phyloP scores from a whole-genome alignment of 2,329 filamentous ascomycete species.

The Stachybotrys chlorohalonatus region DNA sequence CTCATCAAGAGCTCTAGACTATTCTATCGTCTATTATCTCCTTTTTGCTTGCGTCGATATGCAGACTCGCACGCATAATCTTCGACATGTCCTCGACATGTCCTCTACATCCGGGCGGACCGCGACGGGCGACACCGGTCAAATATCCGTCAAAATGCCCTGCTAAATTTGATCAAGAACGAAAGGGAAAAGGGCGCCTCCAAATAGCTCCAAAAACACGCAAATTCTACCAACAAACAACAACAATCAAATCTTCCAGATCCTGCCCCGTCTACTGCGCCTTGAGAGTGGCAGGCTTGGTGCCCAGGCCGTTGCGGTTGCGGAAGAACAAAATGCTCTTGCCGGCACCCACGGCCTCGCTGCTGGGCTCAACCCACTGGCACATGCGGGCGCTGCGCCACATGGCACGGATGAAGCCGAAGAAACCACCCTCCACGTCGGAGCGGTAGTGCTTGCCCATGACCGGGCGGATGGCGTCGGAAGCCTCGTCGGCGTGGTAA shows the following conservation, averaged over 20 bases:
- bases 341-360: slow-evolving; percentile 68
- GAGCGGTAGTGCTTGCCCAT: slow-evolving; percentile 95
- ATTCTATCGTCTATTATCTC: background rate
- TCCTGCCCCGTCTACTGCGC: slow-evolving; percentile 1
- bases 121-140: too few relatives aligned
- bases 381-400: slow-evolving; percentile 78
- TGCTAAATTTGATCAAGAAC: background rate
- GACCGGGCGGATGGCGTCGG: slow-evolving; percentile 85
- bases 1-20: background rate
- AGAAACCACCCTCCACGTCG: slow-evolving; percentile 64
- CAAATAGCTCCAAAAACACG: background rate
- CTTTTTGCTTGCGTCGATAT: background rate
- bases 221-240: background rate
- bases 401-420: slow-evolving; percentile 78
- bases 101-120: background rate
- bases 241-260: background rate
- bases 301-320: slow-evolving; percentile 82
- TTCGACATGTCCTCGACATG: background rate
- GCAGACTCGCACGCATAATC: background rate
- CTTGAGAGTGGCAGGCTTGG: slow-evolving; percentile 25
- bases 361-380: slow-evolving; percentile 95
- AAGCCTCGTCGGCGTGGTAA: slow-evolving; percentile 91
- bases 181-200: background rate
- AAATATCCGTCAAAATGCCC: background rate
- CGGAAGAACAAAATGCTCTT: slow-evolving; percentile 90